phyloP scores from a whole-genome alignment of 2,329 filamentous ascomycete species.

The Cytospora mali region DNA sequence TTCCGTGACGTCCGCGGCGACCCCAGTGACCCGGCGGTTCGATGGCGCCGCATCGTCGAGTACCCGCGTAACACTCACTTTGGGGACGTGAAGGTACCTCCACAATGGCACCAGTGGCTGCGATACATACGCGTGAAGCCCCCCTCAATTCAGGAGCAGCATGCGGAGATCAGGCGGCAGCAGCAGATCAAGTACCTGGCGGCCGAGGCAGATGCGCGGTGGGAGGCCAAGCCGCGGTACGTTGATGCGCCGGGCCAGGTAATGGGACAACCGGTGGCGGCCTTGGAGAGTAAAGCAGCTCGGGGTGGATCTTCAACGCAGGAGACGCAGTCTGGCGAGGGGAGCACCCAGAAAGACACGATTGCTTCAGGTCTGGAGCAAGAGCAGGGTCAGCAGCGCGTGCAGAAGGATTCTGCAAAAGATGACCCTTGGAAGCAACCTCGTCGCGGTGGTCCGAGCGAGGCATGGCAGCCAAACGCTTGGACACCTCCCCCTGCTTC shows the following conservation, averaged over 20 bases:
- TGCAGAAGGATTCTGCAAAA: constrained; percentile 12
- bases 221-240: constrained; percentile 61
- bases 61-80: constrained; percentile 58
- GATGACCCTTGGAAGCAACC: constrained; percentile 62
- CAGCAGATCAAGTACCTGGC: constrained; percentile 58
- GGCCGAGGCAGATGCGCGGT: constrained; percentile 63
- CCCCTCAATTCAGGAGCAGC: constrained; percentile 61
- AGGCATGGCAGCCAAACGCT: constrained; percentile 67
- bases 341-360: constrained; percentile 13
- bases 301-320: constrained; percentile 24
- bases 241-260: constrained; percentile 39
- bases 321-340: constrained; percentile 28
- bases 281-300: constrained; percentile 31
- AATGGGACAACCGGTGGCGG: constrained; percentile 35
- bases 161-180: constrained; percentile 54
- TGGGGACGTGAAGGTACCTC: constrained; percentile 59
- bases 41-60: constrained; percentile 64
- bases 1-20: constrained; percentile 54
- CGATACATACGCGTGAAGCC: constrained; percentile 59
- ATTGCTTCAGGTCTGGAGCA: constrained; percentile 25
- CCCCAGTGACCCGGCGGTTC: constrained; percentile 34
- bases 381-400: background rate
- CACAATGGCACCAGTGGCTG: constrained; percentile 71
- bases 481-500: constrained; percentile 49
- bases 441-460: constrained; percentile 55